Evolutionary conservation across 345 rosid genomes (phyloP), one percentile per base, ranked within the genome.

Genomic region (Schrenkiella parvula): DNA sequence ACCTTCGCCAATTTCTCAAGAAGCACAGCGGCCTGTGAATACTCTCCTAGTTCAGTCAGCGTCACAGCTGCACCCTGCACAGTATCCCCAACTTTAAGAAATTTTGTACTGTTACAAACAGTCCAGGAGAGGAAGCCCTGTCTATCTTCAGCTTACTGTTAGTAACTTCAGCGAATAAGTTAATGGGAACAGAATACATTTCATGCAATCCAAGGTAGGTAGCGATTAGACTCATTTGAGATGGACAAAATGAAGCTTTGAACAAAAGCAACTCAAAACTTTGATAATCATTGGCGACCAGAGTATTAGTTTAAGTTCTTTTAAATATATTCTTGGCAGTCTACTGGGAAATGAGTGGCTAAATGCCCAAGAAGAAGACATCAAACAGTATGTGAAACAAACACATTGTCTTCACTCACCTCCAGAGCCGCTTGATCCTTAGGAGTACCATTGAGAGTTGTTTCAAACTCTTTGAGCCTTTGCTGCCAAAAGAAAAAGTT

Each of bases 51-150:
- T 76, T 91, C 91, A 50, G 84, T 83, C 79, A 89, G 80, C 38
- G 95, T 86, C 69, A 93, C 95, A 52, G 95, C 95, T 72, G 96
- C 89, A 34, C 96, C 97, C 98, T 93, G 82, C 84, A 86, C 68
- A 70, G 48, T 57, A n/a, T 19, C 56, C 66, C 55, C 52, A 43
- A 79, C 73, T 71, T 70, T 81, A 65, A 62, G 18, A 72, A 53
- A 53, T 26, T 78, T 70, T 29, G 23, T 48, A 46, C 12, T 15
- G 14, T 60, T n/a, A 18, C 46, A 68, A 39, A 32, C 64, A 32
- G 37, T 68, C 55, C 11, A 71, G 51, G 62, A 59, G 66, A 48
- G 42, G 52, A 58, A 32, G 25, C 9, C 5, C 44, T 63, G 50
- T 10, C 70, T 72, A 19, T 51, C 5, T 39, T 51, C 22, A 41